phyloP scores from a whole-genome alignment of 495 filamentous ascomycete genomes.

The Penicillium ochrochloron region DNA sequence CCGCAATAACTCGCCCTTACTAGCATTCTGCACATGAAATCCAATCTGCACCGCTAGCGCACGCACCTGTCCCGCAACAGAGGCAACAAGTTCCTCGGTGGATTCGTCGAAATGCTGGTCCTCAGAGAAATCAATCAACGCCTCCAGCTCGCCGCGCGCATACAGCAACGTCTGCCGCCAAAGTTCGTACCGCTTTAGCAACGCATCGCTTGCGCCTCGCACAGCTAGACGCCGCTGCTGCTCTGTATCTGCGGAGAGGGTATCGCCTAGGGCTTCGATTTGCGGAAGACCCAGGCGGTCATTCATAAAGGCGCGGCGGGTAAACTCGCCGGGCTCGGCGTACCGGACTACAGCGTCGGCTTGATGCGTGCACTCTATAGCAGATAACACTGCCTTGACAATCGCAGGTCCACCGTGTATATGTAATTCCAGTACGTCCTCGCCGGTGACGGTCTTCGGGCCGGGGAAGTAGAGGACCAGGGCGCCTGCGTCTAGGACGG shows the following conservation, averaged over 20 bases:
- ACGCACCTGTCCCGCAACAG: conserved; percentile 66
- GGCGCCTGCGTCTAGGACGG: conserved; percentile 78
- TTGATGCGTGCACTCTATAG: conserved; percentile 61
- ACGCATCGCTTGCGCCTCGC: conserved; percentile 68
- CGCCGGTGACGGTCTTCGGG: conserved; percentile 85
- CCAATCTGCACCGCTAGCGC: conserved; percentile 63
- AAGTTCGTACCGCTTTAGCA: conserved; percentile 79
- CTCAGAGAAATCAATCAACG: conserved; percentile 94
- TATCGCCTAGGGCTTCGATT: conserved; percentile 88
- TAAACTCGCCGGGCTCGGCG: conserved; percentile 96
- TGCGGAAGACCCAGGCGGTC: conserved; percentile 86
- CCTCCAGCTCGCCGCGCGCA: conserved; percentile 90
- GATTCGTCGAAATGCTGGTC: conserved; percentile 97
- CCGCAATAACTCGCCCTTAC: conserved; percentile 81
- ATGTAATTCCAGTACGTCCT: conserved; percentile 91
- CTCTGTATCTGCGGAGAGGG: conserved; percentile 85
- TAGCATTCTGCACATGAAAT: conserved; percentile 73
- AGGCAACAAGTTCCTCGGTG: conserved; percentile 67
- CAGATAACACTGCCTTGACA: conserved; percentile 79
- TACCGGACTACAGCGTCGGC: conserved; percentile 65
- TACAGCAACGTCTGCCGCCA: conserved; percentile 81
- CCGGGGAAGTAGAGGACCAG: conserved; percentile 86
- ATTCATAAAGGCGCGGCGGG: conserved; percentile 88
- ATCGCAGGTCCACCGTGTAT: conserved; percentile 92
- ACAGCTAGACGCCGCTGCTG: conserved; percentile 89